Evolutionary conservation across 805 yeast species (phyloP), one percentile per base, ranked within the genome.

Genomic region (Hanseniaspora jakobsenii): DNA sequence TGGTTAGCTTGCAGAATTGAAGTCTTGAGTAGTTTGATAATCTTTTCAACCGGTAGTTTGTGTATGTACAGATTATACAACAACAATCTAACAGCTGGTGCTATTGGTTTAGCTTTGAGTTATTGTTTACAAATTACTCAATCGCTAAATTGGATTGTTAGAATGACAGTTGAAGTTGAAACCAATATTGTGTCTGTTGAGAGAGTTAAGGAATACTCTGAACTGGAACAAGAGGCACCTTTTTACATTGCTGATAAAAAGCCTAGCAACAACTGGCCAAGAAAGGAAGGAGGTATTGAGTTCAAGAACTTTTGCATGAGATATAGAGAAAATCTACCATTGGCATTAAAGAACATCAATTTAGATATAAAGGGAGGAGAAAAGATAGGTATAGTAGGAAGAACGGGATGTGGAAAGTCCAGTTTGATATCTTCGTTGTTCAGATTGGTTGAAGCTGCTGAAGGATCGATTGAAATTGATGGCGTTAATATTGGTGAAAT

Each of bases 141-240:
- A 63, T 73, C 95, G 0, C 72, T 91, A 63, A 89, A 86, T 62
- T 89, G 96, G 96, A 85, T 91, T 63, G 97, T 91, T 24, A 75
- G 99, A 65, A 89, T 87, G 97, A 84, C 96, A 0, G 98, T 91
- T 35, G 98, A 91, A 55, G 95, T 91, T 36, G 98, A 91, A 63
- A 86, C 96, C 10, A 89, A 86, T 62, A 87, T 91, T 65, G 98
- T 91, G 30, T 82, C 94, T 16, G 95, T 93, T 36, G 98, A 89
- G 66, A 78, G 98, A 65, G 78, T 89, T 44, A 70, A 83, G 62
- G 98, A 89, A 61, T 89, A 87, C 61, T 74, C 94, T 29, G 61
- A 65, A n/a, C 66, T 91, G 49, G 65, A 66, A 30, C 69, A 86
- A n/a, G 98, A 91, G 66, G 97, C 96, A 6, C 84, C 91, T 1